Evolutionary conservation across 179 eudicot genomes (phyloP), one percentile per base, ranked within the genome.

Genomic region (Heliamphora pulchella): DNA sequence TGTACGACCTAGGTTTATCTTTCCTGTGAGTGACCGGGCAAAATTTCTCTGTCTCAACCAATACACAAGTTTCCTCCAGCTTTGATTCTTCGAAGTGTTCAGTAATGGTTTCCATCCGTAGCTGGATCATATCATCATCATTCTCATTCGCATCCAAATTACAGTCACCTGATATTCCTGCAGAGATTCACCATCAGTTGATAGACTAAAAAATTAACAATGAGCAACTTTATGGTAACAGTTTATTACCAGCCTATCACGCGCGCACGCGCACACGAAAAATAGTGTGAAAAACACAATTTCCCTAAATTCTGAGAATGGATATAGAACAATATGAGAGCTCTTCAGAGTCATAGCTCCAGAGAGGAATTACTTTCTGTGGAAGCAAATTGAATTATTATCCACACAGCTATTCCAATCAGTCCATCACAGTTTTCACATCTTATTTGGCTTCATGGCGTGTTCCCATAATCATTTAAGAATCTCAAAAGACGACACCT

Each of bases 41-140:
- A 51, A 81, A 79, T 51, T 78, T 82, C 47, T 82, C 79, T 15
- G 81, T 86, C 74, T 87, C 91, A 67, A 94, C 94, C 73, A 94
- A 79, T 74, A 92, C 89, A 85, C 97, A 91, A 20, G 90, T 85
- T 81, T 88, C 91, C 70, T 77, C 91, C 22, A 90, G 87, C 71
- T 75, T 84, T 44, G 77, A 18, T 58, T 50, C 78, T 48, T 81
- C 73, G 50, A 75, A 65, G 2, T 75, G 83, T 80, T 86, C 78
- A 61, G 39, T 41, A 67, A 43, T 65, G 50, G 68, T 63, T 67
- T 79, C 84, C 47, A 47, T 48, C 47, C 69, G 84, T n/a, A 67
- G 76, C 74, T 84, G 84, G n/a, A 47, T 15, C 4, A 50, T 77
- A 41, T 13, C 75, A 71, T 86, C 88, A 71, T 77, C 76, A 64